phyloP scores from a whole-genome alignment of 768 basidiomycete genomes.

The Phylloporus sp. region DNA sequence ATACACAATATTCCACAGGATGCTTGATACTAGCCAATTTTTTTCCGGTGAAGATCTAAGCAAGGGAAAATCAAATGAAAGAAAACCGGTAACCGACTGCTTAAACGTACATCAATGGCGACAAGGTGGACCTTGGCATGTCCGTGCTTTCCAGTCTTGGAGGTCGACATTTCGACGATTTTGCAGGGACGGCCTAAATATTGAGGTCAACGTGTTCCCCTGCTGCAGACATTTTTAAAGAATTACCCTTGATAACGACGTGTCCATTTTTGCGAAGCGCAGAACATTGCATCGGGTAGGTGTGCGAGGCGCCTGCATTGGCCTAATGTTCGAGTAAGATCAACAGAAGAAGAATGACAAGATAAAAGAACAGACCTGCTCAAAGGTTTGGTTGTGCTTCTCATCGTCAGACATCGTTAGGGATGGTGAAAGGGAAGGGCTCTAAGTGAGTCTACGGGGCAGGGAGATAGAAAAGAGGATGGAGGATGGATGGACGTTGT shows the following conservation, averaged over 20 bases:
- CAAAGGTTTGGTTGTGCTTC: slow-evolving; percentile 87
- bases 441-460: slow-evolving; percentile 24
- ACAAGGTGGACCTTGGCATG: slow-evolving; percentile 99
- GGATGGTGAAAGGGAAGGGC: slow-evolving; percentile 12
- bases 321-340: slow-evolving; percentile 41
- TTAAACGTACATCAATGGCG: slow-evolving; percentile 82
- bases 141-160: slow-evolving; percentile 99
- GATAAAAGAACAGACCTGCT: slow-evolving; percentile 51
- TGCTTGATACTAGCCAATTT: slow-evolving; percentile 64
- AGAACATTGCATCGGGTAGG: slow-evolving; percentile 93
- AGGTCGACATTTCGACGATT: slow-evolving; percentile 99
- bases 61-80: slow-evolving; percentile 1
- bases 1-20: neutral
- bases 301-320: slow-evolving; percentile 69
- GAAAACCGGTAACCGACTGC: neutral
- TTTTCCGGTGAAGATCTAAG: slow-evolving; percentile 96
- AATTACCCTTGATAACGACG: slow-evolving; percentile 89
- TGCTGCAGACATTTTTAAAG: neutral
- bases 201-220: slow-evolving; percentile 1
- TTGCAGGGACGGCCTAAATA: slow-evolving; percentile 86
- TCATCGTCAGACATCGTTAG: slow-evolving; percentile 86
- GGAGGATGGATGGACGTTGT: slow-evolving; percentile 15
- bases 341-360: slow-evolving; percentile 8
- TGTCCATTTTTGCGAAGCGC: slow-evolving; percentile 89
- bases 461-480: slow-evolving; percentile 22